phyloP scores from a whole-genome alignment of 768 basidiomycete genomes.

The Suillus subalutaceus region DNA sequence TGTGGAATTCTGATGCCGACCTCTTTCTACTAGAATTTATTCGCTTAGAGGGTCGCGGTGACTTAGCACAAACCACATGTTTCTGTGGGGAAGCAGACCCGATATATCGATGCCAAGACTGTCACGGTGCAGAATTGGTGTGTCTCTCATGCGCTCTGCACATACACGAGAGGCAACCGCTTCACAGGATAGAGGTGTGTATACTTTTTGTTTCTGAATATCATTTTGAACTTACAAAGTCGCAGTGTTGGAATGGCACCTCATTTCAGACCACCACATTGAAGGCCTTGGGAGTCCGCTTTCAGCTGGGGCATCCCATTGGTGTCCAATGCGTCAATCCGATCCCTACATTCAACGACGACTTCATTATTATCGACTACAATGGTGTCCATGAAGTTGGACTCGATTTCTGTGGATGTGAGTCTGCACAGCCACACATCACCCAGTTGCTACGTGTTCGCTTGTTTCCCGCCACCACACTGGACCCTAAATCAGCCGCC shows the following conservation, averaged over 20 bases:
- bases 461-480: slow-evolving; percentile 17
- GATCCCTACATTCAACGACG: slow-evolving; percentile 10
- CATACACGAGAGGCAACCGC: neutral
- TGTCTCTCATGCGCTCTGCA: slow-evolving; percentile 1
- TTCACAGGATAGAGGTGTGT: slow-evolving; percentile 8
- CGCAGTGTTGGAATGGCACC: slow-evolving; percentile 21
- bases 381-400: slow-evolving; percentile 27
- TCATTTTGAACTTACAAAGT: too few relatives aligned
- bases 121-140: neutral
- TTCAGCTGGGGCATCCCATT: slow-evolving; percentile 27
- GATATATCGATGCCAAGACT: neutral
- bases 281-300: slow-evolving; percentile 23
- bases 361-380: slow-evolving; percentile 23
- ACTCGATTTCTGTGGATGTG: slow-evolving; percentile 19
- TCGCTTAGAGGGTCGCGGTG: too few relatives aligned
- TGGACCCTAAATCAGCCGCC: too few relatives aligned
- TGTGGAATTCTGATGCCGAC: too few relatives aligned
- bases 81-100: neutral
- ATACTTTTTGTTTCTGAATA: too few relatives aligned
- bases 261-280: slow-evolving; percentile 20
- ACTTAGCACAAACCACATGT: too few relatives aligned
- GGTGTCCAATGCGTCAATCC: slow-evolving; percentile 17
- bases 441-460: slow-evolving; percentile 16
- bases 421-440: slow-evolving; percentile 9
- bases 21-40: too few relatives aligned